Conservation (phyloP, 164 flowering plant species). For the Macadamia integrifolia region DNA sequence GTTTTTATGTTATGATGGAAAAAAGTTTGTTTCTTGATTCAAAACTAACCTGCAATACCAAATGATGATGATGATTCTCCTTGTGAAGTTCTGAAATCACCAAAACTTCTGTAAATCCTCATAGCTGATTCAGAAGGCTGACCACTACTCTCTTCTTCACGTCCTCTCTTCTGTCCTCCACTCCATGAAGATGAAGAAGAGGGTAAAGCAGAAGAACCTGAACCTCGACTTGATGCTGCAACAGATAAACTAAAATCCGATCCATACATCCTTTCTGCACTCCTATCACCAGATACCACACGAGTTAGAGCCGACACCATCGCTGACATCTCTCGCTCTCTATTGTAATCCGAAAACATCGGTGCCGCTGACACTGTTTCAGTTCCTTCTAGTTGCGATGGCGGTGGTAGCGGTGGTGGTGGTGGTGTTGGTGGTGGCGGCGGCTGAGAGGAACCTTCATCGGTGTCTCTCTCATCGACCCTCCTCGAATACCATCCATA, state of each 20-base stretch:
- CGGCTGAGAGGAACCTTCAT: neutral
- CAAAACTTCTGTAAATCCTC: slow-evolving; percentile 8
- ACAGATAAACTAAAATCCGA: neutral
- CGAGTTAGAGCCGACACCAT: slow-evolving; percentile 55
- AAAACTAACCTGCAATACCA: slow-evolving; percentile 5
- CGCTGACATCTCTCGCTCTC: slow-evolving; percentile 43
- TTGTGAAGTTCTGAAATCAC: neutral
- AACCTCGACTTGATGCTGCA: neutral
- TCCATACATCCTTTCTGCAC: neutral
- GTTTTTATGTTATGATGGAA: too few relatives aligned
- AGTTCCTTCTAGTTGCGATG: neutral
- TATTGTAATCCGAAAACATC: slow-evolving; percentile 22
- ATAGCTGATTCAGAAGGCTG: neutral
- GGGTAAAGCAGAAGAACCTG: neutral
- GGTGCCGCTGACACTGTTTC: neutral
- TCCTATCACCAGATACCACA: slow-evolving; percentile 38
- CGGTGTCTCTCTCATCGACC: slow-evolving; percentile 5
- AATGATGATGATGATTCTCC: slow-evolving; percentile 12
- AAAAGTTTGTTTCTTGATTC: too few relatives aligned
- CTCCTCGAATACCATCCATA: slow-evolving; percentile 13
- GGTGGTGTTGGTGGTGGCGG: neutral
- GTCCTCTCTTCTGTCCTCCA: slow-evolving; percentile 25
- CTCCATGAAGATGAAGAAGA: slow-evolving; percentile 12
- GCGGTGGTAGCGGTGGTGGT: too few relatives aligned
- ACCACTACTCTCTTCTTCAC: slow-evolving; percentile 18